Evolutionary conservation across 148 eudicot genomes (phyloP).

Genomic region (Nepenthes gracilis): DNA sequence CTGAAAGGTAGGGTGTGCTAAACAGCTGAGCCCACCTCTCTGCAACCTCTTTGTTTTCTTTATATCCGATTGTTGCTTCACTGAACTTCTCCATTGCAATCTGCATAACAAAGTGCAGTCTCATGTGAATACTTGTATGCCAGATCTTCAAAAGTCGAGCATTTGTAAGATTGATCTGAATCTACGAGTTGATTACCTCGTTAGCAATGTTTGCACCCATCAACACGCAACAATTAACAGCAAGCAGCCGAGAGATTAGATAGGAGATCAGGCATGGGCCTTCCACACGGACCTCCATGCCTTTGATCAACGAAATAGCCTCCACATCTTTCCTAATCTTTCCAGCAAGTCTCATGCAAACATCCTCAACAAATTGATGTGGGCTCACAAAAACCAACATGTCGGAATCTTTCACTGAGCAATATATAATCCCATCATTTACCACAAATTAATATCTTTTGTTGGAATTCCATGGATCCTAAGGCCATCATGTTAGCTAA

Average conservation of each 20-base stretch:
- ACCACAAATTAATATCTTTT: background rate
- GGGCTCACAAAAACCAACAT: constrained; percentile 97
- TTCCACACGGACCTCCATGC: constrained; percentile 75
- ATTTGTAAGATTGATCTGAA: background rate
- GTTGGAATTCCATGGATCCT: background rate
- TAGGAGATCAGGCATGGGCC: constrained; percentile 56
- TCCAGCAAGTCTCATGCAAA: constrained; percentile 57
- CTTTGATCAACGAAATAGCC: constrained; percentile 89
- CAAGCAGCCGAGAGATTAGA: constrained; percentile 33
- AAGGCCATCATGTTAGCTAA: background rate
- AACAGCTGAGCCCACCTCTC: constrained; percentile 84
- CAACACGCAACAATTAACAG: constrained; percentile 46
- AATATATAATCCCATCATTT: constrained; percentile 3
- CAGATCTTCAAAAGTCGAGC: background rate
- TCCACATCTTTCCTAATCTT: constrained; percentile 54
- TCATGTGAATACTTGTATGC: background rate
- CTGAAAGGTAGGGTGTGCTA: constrained; percentile 65
- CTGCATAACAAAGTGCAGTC: constrained; percentile 21
- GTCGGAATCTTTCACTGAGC: constrained; percentile 68
- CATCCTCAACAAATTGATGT: constrained; percentile 82
- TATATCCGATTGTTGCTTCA: constrained; percentile 87
- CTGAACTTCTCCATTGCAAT: constrained; percentile 88
- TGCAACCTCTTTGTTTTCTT: constrained; percentile 54
- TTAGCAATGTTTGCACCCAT: constrained; percentile 65
- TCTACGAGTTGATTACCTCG: constrained; percentile 21